A percentile compares a stretch with the other conserved stretches of the same genome.
Evolutionary conservation across 192 early-diverging fungal genomes (phyloP).

Genomic region (Entomortierella parvispora): DNA sequence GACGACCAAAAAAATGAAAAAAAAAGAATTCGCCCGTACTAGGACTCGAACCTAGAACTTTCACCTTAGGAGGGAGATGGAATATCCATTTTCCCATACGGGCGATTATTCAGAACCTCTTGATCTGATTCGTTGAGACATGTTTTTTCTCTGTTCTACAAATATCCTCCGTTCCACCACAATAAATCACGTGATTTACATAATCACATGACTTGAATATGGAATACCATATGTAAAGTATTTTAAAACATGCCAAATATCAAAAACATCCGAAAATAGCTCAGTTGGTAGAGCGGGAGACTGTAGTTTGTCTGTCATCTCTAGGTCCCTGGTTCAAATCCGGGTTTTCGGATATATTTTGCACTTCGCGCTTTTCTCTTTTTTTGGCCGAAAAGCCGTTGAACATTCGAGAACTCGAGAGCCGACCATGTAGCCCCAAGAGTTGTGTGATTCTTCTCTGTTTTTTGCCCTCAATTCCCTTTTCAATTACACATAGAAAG

Average conservation of each 20-base stretch:
- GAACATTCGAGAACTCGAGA: too few species aligned
- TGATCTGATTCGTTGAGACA: too few species aligned
- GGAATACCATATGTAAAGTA: too few species aligned
- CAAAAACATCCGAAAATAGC: slow-evolving; percentile 41
- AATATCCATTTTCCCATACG: slow-evolving; percentile 70
- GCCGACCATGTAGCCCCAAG: too few species aligned
- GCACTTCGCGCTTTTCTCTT: too few species aligned
- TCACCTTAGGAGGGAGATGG: slow-evolving; percentile 72
- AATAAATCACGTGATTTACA: too few species aligned
- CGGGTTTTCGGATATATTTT: slow-evolving; percentile 50
- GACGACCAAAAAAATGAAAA: neutral
- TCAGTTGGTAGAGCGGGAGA: slow-evolving; percentile 61
- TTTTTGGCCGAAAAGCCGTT: too few species aligned
- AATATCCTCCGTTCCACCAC: too few species aligned
- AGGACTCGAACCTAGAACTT: slow-evolving; percentile 72
- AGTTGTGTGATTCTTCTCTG: too few species aligned
- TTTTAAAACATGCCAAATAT: too few species aligned
- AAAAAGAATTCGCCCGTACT: slow-evolving; percentile 59
- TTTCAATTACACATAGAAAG: neutral
- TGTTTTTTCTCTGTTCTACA: too few species aligned
- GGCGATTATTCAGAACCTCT: slow-evolving; percentile 21
- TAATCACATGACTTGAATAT: too few species aligned
- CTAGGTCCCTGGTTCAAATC: slow-evolving; percentile 61
- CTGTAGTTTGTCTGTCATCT: slow-evolving; percentile 33
- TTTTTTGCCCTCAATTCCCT: slow-evolving; percentile 1